These are phyloP conservation scores for Boletellus dicymbophilus DNA, from an alignment of 1,284 basidiomycete genomes.

Conservation along the genomic window DNA sequence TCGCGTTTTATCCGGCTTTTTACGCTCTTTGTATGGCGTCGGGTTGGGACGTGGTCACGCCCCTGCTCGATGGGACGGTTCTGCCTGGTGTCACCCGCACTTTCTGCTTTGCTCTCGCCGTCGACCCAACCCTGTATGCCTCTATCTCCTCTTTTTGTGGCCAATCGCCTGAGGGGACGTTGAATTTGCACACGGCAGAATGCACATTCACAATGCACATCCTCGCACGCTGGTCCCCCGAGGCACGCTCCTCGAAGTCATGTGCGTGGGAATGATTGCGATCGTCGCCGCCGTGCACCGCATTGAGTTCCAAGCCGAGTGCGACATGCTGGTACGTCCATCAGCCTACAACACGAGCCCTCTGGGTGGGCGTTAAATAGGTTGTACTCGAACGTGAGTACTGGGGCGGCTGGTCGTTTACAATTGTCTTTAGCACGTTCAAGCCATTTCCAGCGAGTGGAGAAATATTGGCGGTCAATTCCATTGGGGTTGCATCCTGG, in stretches of 20 bases:
- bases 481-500: too few species aligned
- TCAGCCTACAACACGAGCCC: too few species aligned
- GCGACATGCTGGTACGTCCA: too few species aligned
- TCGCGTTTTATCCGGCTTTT: too few species aligned
- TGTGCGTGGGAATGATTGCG: slow-evolving; percentile 67
- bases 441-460: too few species aligned
- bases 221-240: slow-evolving; percentile 45
- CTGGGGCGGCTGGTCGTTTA: too few species aligned
- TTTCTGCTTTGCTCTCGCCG: slow-evolving; percentile 64
- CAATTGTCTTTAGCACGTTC: too few species aligned
- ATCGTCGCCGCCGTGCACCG: slow-evolving; percentile 41
- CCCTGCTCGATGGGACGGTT: slow-evolving; percentile 76
- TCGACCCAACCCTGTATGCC: slow-evolving; percentile 28
- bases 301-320: slow-evolving; percentile 38
- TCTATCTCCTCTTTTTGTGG: too few species aligned
- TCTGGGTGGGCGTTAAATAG: too few species aligned
- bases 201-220: slow-evolving; percentile 64
- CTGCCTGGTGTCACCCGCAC: slow-evolving; percentile 77
- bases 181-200: slow-evolving; percentile 49
- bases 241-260: slow-evolving; percentile 69
- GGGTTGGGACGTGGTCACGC: slow-evolving; percentile 72
- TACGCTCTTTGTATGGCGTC: not conserved
- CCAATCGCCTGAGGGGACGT: too few species aligned
- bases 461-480: too few species aligned
- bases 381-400: too few species aligned